Evolutionary conservation across 2,329 filamentous ascomycete genomes (phyloP).

Genomic region (Monosporascus sp.): DNA sequence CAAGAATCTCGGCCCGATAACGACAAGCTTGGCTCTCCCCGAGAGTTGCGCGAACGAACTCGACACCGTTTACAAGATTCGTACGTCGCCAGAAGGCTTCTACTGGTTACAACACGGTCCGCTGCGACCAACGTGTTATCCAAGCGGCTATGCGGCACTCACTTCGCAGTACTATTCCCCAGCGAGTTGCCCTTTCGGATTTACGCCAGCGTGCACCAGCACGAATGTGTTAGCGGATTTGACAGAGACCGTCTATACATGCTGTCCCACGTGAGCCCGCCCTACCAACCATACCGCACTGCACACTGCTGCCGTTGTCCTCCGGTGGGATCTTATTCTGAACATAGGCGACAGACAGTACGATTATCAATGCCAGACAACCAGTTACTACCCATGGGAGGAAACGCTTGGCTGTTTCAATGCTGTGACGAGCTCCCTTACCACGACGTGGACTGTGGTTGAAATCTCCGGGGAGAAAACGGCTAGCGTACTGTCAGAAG

Average conservation of each 20-base stretch:
- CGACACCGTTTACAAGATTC: background rate
- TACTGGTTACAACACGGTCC: slow-evolving; percentile 7
- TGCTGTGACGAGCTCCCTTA: background rate
- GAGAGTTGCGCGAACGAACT: background rate
- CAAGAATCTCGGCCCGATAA: background rate
- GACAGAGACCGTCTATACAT: slow-evolving; percentile 11
- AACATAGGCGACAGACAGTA: slow-evolving; percentile 4
- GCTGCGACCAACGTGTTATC: slow-evolving; percentile 10
- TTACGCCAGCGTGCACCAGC: slow-evolving; percentile 11
- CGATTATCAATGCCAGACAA: slow-evolving; percentile 5
- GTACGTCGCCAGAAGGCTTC: background rate
- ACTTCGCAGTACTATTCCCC: slow-evolving; percentile 13
- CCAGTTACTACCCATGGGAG: slow-evolving; percentile 6
- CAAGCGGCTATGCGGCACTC: slow-evolving; percentile 9
- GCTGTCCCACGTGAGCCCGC: slow-evolving; percentile 15
- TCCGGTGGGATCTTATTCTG: no score
- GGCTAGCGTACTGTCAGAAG: background rate
- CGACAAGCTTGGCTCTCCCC: background rate
- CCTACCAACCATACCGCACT: background rate
- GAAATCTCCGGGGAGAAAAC: slow-evolving; percentile 2
- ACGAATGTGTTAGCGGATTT: background rate
- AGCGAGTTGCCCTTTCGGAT: slow-evolving; percentile 12
- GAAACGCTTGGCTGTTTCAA: slow-evolving; percentile 9
- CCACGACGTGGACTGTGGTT: slow-evolving; percentile 6
- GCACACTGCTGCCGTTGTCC: background rate